phyloP scores from a whole-genome alignment of 2,329 filamentous ascomycete species.

The Seiridium unicorne region DNA sequence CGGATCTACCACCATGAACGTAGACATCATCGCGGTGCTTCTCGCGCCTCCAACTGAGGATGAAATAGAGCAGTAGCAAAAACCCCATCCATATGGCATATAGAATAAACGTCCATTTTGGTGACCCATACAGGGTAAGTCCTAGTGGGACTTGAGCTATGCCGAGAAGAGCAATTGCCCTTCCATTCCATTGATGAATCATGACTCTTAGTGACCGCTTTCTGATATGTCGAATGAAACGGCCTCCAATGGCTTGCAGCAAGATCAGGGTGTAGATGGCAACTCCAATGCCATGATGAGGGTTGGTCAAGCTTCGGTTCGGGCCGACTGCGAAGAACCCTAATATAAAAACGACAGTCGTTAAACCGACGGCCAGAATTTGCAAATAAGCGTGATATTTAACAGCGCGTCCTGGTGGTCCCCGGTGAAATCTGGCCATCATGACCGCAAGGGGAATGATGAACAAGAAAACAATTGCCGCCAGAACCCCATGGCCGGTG shows the following conservation, averaged over 20 bases:
- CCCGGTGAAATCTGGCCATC: constrained; percentile 67
- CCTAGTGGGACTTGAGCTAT: constrained; percentile 87
- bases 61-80: constrained; percentile 73
- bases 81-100: constrained; percentile 77
- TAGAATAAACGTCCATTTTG: constrained; percentile 79
- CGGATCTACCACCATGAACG: constrained; percentile 59
- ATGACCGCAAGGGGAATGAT: constrained; percentile 74
- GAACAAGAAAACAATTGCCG: constrained; percentile 70
- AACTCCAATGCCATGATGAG: constrained; percentile 81
- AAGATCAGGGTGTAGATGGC: constrained; percentile 74
- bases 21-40: constrained; percentile 51
- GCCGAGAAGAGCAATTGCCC: constrained; percentile 74
- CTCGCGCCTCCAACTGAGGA: constrained; percentile 70
- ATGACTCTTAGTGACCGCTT: constrained; percentile 52
- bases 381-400: constrained; percentile 74
- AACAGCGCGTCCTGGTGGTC: constrained; percentile 59
- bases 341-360: constrained; percentile 70
- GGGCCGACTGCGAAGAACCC: constrained; percentile 79
- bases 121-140: constrained; percentile 88
- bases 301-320: constrained; percentile 70
- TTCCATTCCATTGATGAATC: constrained; percentile 87
- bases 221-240: constrained; percentile 55
- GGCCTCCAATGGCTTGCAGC: constrained; percentile 69
- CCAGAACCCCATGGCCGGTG: constrained; percentile 69
- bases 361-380: constrained; percentile 64